Conservation (phyloP, 2,329 filamentous ascomycete species). For the Plenodomus lindquistii region DNA sequence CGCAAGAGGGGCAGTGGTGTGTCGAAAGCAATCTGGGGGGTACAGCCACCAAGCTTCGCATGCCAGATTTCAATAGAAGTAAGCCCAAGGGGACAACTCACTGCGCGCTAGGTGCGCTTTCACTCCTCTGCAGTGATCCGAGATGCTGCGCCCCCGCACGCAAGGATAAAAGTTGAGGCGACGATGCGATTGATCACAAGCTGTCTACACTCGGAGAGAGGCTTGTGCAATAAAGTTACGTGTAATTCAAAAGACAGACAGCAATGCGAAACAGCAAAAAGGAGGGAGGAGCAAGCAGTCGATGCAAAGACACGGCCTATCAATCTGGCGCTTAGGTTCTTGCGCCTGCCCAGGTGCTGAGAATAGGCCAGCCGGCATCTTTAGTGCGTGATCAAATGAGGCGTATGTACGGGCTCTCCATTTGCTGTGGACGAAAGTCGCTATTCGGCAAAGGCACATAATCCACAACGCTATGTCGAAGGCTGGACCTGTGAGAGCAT, state of each 20-base stretch:
- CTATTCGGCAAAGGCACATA: background rate
- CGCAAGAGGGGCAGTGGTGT: constrained; percentile 23
- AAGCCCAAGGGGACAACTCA: constrained; percentile 35
- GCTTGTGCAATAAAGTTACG: constrained; percentile 33
- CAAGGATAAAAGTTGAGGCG: constrained; percentile 38
- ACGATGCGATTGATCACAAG: constrained; percentile 27
- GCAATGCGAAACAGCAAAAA: constrained; percentile 29
- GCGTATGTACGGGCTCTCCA: constrained; percentile 39
- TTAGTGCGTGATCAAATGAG: constrained; percentile 26
- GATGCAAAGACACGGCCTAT: constrained; percentile 40
- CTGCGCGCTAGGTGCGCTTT: constrained; percentile 44
- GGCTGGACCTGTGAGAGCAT: too few relatives aligned
- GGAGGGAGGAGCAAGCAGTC: constrained; percentile 29
- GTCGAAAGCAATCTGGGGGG: constrained; percentile 31
- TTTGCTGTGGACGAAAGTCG: background rate
- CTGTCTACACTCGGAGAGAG: constrained; percentile 32
- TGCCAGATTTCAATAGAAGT: constrained; percentile 26
- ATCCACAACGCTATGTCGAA: constrained; percentile 4
- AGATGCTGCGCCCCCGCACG: constrained; percentile 45
- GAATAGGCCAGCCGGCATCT: constrained; percentile 40
- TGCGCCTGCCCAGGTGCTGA: constrained; percentile 38
- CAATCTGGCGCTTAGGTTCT: constrained; percentile 44
- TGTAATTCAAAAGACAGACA: constrained; percentile 42
- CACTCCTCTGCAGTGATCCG: too few relatives aligned
- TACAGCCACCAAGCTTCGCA: constrained; percentile 37